Base-by-base conservation (phyloP, 768 basidiomycete genomes). In the Xerocomus brunneocitrinus region DNA sequence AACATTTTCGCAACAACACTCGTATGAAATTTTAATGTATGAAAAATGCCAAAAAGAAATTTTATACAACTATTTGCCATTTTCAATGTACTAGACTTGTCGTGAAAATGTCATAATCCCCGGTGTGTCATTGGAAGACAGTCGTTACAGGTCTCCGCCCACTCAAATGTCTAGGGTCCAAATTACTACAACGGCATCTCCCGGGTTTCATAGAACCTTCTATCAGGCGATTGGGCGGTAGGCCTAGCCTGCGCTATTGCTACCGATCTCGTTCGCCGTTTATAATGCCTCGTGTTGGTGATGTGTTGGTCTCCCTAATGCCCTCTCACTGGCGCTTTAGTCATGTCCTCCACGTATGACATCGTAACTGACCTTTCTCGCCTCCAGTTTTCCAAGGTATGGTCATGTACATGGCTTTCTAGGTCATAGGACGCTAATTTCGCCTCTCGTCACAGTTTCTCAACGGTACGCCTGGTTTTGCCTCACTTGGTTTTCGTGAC, bases 351-450 rank as follows among this genome's bases (percentile, higher is more conserved):
- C 24, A 6, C 39, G 22, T 42, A 50, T 16, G 42, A 58, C 14
- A 6, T 14, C 9, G 27, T 59, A 19, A 58, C 50, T 19, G 56
- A 58, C 14, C 51, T 60, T 31, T 47, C 30, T 7, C 61, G 58
- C 25, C 49, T 60, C 49, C 64, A 64, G n/a, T 45, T 61, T 46
- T 55, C 51, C 40, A 64, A 60, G 63, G 63, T 64, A 16, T 39
- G 60, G 4, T 16, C 28, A 34, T 4, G 8, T 28, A 3, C 45
- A 31, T 24, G 8, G 1, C 1, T 14, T 12, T 19, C 28, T 8
- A 4, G 27, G n/a, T 35, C 16, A 42, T 30, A 7, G 8, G 9
- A 47, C 27, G 16, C 36, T 47, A 10, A 55, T 25, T 9, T 22
- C 5, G 25, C 8, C 8, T 3, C 16, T 14, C 27, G 14, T 27